Evolutionary conservation across 2,329 filamentous ascomycete genomes (phyloP), one percentile per base, ranked within the genome.

Genomic region (Penicillium fuscoglaucum): DNA sequence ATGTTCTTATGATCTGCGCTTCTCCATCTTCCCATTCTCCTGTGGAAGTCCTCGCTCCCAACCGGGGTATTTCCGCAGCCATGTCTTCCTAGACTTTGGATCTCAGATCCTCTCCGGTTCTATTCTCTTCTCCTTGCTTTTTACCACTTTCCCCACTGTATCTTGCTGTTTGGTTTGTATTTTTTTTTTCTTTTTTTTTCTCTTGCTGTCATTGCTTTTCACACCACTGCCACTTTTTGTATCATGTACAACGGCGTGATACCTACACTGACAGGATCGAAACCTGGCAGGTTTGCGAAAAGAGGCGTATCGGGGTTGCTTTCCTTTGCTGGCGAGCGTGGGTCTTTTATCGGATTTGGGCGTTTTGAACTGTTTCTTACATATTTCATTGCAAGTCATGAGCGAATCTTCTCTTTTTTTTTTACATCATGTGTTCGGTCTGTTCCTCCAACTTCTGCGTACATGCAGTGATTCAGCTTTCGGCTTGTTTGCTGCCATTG

Each of bases 41-140:
- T 48, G 55, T 52, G 58, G 41, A 55, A 24, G 17, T 29, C 21
- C 53, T 51, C 44, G 10, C 12, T 24, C 17, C 24, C 39, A 13
- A 13, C 12, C 46, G 19, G 21, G 44, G 21, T 26, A 40, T 54
- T 44, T 51, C 45, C 60, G 51, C 50, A 57, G 57, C 39, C 37
- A 48, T 66, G 65, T 66, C 57, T 64, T 65, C 52, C 19, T 65
- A 65, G 62, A 62, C 46, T 48, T 43, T 61, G 61, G 55, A 62
- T 55, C 44, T 47, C 33, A 40, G 46, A 43, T 59, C 33, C 21
- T 26, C 55, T 26, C 45, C 37, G 57, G 17, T 52, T 60, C 44
- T 60, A 13, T 52, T 55, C 52, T 26, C 43, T 19, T 47, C 51
- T 52, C n/a, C 19, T 40, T 28, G 31, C 43, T 33, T 40, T 39